A percentile compares a stretch with the other conserved stretches of the same genome.
Evolutionary conservation across 208 protist genomes (phyloP).

Genomic region (Trichomonas vaginalis): DNA sequence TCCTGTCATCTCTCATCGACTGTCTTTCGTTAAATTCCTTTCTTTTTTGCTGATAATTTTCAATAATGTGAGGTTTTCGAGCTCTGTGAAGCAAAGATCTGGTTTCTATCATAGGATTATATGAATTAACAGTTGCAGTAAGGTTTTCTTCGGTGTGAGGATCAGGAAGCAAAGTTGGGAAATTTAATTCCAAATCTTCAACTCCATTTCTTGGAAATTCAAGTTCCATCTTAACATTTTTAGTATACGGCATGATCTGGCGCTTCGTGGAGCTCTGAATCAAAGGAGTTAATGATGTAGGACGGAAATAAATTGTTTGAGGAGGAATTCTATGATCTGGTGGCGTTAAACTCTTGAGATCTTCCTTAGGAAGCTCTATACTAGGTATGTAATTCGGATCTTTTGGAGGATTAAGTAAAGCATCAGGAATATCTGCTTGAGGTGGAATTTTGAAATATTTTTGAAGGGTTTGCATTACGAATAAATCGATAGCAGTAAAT

Average conservation of each 20-base stretch:
- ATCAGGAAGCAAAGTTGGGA: neutral
- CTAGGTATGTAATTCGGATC: neutral
- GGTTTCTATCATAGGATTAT: neutral
- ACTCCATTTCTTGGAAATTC: neutral
- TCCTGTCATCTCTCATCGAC: neutral
- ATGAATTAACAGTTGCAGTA: neutral
- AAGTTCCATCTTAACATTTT: neutral
- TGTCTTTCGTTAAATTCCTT: neutral
- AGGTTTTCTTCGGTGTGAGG: neutral
- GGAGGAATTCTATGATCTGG: neutral
- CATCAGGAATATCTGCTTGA: neutral
- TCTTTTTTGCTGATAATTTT: neutral
- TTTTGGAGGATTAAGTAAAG: neutral
- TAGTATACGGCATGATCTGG: neutral
- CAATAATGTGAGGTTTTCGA: neutral
- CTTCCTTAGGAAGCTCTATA: neutral
- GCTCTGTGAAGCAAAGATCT: neutral
- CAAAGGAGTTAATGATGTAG: neutral
- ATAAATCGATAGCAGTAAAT: neutral
- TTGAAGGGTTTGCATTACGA: neutral
- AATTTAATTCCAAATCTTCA: neutral
- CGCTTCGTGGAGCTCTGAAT: neutral
- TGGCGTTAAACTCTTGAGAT: neutral
- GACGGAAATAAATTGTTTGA: neutral
- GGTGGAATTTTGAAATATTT: neutral